These are phyloP conservation scores for Gaeumannomyces tritici DNA, from an alignment of 2,329 filamentous ascomycete species.

Conservation along the genomic window DNA sequence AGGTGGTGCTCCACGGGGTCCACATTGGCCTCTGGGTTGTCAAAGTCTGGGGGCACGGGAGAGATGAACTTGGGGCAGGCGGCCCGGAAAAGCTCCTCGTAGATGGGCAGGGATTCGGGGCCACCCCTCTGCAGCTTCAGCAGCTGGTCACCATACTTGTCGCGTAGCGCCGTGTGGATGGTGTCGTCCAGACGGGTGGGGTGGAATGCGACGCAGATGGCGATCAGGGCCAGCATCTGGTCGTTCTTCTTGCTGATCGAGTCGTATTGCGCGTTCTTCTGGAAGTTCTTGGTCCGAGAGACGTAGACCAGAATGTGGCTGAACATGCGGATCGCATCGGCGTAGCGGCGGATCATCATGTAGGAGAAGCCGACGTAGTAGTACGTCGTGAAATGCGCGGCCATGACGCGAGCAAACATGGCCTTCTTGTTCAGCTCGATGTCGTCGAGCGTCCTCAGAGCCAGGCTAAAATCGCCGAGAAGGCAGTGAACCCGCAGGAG, in stretches of 20 bases:
- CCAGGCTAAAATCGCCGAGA: conserved; percentile 94
- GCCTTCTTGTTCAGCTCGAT: conserved; percentile 99
- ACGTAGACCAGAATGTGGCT: conserved; percentile 99
- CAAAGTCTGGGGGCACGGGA: conserved; percentile 92
- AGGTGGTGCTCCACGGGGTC: conserved; percentile 97
- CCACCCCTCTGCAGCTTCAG: conserved; percentile 93
- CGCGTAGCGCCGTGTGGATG: conserved; percentile 92
- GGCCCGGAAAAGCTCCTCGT: conserved; percentile 94
- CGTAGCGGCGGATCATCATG: conserved; percentile 99
- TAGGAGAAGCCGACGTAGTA: conserved; percentile 99
- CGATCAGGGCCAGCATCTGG: conserved; percentile 98
- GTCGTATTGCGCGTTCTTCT: conserved; percentile 97
- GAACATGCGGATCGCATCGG: conserved; percentile 99
- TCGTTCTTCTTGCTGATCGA: conserved; percentile 99
- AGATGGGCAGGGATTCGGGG: conserved; percentile 88
- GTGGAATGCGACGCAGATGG: conserved; percentile 97
- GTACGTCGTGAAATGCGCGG: conserved; percentile 98
- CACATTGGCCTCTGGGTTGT: conserved; percentile 90
- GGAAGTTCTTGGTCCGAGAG: conserved; percentile 98
- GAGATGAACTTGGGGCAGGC: conserved; percentile 99
- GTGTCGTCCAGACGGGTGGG: conserved; percentile 96
- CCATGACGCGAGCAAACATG: conserved; percentile 99
- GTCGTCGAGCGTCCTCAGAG: conserved; percentile 96
- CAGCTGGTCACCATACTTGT: conserved; percentile 99
- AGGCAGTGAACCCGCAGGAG: conserved; percentile 92